Evolutionary conservation across 2,329 filamentous ascomycete species (phyloP), one percentile per base, ranked within the genome.

Genomic region (Cytospora paraplurivora): DNA sequence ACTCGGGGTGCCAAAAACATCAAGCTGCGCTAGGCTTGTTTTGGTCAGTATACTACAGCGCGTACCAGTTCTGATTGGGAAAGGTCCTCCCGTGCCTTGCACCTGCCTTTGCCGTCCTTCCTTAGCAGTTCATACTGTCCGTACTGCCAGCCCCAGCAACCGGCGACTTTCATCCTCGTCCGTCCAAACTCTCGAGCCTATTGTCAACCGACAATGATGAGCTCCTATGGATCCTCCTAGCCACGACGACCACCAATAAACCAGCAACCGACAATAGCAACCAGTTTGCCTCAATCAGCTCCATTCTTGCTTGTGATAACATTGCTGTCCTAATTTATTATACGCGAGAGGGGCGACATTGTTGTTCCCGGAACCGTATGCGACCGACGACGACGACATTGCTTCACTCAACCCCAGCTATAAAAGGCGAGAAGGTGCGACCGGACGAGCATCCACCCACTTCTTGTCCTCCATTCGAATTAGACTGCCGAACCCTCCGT

Each of bases 11-110:
- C 52, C 37, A 53, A 51, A 50, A 56, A 58, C 59, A 62, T 27
- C 56, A 35, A 56, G 37, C 41, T 41, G 59, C 60, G 60, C 63
- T 65, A 65, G 60, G 21, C 41, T 35, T 11, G 34, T 56, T 56
- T 37, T 19, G 57, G 63, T 17, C 15, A 21, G 19, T 47, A n/a
- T 10, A 27, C 50, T 19, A 7, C 37, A 37, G 15, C 59, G 52
- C 32, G 35, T 56, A 32, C 44, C 35, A 34, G 60, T 33, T 63
- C 44, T 63, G 56, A 60, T 65, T 65, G 60, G 63, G 35, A 41
- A 54, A 15, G 15, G 27, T 47, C 49, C 58, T 54, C 44, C 49
- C 37, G 21, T 56, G 54, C 54, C 33, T 38, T 34, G 27, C 10
- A 17, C 51, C 49, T 59, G 49, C 47, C 52, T 60, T 37, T 35